A percentile compares a stretch with the other conserved stretches of the same genome.
These are phyloP conservation scores for Ogataea paraovalis DNA, from an alignment of 805 yeast species.

Conservation along the genomic window DNA sequence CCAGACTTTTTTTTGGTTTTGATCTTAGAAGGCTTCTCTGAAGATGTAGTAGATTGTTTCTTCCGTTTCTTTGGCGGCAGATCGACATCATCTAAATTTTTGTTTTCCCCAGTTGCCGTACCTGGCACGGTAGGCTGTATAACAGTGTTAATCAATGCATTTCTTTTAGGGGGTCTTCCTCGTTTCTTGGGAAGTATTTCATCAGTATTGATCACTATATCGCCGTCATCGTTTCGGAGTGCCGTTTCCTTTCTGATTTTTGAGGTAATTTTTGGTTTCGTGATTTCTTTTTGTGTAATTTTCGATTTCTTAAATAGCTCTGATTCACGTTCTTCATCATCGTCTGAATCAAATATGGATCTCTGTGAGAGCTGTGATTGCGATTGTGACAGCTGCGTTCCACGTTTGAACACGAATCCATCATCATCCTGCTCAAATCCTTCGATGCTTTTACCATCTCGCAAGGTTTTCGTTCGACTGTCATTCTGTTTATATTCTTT, in stretches of 20 bases:
- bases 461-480: neutral
- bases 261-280: neutral
- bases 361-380: slow-evolving; percentile 8
- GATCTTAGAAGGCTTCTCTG: neutral
- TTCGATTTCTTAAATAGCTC: neutral
- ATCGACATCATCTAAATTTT: neutral
- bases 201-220: too few relatives aligned
- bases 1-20: neutral
- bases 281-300: neutral
- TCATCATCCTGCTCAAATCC: slow-evolving; percentile 19
- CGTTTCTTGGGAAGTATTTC: too few relatives aligned
- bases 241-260: too few relatives aligned
- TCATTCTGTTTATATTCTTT: neutral
- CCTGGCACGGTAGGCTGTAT: neutral
- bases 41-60: neutral
- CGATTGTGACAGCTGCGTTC: slow-evolving; percentile 1
- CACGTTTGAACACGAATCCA: slow-evolving; percentile 20
- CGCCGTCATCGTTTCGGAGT: too few relatives aligned
- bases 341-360: neutral
- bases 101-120: neutral
- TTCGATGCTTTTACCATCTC: slow-evolving; percentile 1
- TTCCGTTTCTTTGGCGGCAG: neutral
- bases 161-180: too few relatives aligned
- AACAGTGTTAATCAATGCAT: too few relatives aligned
- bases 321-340: too few relatives aligned